Conservation (phyloP, 805 yeast species). For the Sugiyamaella americana region DNA sequence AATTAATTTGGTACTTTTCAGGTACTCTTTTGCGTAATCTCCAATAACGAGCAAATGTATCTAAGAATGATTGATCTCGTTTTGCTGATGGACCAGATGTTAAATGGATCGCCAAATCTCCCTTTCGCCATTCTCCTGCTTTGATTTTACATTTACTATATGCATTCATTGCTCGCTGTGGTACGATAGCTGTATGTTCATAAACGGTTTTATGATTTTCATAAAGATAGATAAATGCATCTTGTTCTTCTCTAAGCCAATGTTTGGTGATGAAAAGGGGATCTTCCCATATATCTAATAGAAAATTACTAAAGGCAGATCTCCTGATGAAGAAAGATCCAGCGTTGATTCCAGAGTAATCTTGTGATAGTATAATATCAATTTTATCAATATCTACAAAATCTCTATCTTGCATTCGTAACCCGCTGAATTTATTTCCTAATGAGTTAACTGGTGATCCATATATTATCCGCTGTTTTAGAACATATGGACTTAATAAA, state of each 20-base stretch:
- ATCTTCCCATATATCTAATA: conserved; percentile 30
- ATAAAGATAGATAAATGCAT: conserved; percentile 20
- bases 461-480: conserved; percentile 22
- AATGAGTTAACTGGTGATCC: conserved; percentile 20
- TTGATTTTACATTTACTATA: conserved; percentile 18
- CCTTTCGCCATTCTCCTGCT: conserved; percentile 14
- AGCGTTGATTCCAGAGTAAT: conserved; percentile 27
- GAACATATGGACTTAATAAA: conserved; percentile 24
- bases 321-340: conserved; percentile 30
- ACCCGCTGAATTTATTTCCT: conserved; percentile 10
- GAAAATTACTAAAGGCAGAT: conserved; percentile 18
- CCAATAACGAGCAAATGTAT: neutral
- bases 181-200: conserved; percentile 27
- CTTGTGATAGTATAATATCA: conserved; percentile 27
- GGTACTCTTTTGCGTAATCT: neutral
- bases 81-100: conserved; percentile 14
- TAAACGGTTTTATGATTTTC: conserved; percentile 19
- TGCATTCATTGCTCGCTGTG: conserved; percentile 29
- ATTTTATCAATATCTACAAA: conserved; percentile 21
- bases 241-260: conserved; percentile 25
- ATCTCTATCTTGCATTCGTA: conserved; percentile 5
- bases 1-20: neutral
- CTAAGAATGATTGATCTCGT: neutral
- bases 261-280: conserved; percentile 15
- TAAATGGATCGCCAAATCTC: conserved; percentile 6